phyloP scores from a whole-genome alignment of 2,329 filamentous ascomycete species.

The Passalora sequoiae region DNA sequence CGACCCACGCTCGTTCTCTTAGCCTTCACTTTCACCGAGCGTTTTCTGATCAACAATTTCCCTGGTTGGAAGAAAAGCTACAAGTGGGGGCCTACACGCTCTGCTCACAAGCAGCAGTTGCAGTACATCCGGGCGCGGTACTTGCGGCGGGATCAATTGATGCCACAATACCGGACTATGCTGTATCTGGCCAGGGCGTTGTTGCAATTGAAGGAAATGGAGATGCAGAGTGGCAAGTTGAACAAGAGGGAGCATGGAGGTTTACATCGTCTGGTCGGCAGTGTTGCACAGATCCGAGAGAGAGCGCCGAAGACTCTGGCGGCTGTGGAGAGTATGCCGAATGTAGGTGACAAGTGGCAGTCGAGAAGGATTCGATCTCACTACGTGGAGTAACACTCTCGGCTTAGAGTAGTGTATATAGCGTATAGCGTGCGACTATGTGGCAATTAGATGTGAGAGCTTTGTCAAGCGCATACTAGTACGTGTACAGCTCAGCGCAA shows the following conservation, averaged over 20 bases:
- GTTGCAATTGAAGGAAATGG: slow-evolving; percentile 33
- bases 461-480: too few relatives aligned
- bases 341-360: slow-evolving; percentile 29
- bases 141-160: slow-evolving; percentile 23
- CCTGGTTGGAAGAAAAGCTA: slow-evolving; percentile 57
- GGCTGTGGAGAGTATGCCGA: slow-evolving; percentile 44
- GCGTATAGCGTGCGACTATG: too few relatives aligned
- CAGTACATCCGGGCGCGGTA: slow-evolving; percentile 31
- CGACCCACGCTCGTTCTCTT: slow-evolving; percentile 51
- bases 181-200: slow-evolving; percentile 39
- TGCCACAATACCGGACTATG: slow-evolving; percentile 43
- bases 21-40: slow-evolving; percentile 71
- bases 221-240: slow-evolving; percentile 30
- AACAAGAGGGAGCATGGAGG: slow-evolving; percentile 22
- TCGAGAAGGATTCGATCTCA: too few relatives aligned
- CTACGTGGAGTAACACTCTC: too few relatives aligned
- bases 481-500: too few relatives aligned
- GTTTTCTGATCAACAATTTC: slow-evolving; percentile 71
- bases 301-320: slow-evolving; percentile 37
- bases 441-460: too few relatives aligned
- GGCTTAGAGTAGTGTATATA: too few relatives aligned
- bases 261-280: slow-evolving; percentile 26
- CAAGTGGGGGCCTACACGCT: slow-evolving; percentile 20
- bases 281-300: slow-evolving; percentile 29
- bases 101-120: slow-evolving; percentile 19